Percentiles rank a stretch among this genome's conserved stretches.
Evolutionary conservation across 164 flowering plant genomes (phyloP).

Genomic region (Tetrastigma voinierianum): DNA sequence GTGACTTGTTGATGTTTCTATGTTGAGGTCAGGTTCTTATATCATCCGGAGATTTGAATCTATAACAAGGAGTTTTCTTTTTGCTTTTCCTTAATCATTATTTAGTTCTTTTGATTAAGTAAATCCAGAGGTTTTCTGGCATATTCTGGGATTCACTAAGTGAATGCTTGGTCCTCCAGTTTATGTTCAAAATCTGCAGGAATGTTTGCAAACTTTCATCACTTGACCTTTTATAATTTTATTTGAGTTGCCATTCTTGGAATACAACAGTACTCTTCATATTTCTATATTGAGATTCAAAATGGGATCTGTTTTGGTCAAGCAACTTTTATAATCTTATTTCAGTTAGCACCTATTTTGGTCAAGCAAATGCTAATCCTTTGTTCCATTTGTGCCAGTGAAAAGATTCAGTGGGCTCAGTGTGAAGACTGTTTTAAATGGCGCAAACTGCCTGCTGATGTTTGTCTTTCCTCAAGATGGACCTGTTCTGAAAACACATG

Average conservation of each 20-base stretch:
- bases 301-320: no score
- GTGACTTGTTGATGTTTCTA: background rate
- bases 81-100: background rate
- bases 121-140: no score
- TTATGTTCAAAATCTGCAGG: no score
- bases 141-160: no score
- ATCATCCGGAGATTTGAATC: background rate
- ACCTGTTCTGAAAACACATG: conserved; percentile 65
- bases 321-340: no score
- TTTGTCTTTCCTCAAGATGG: conserved; percentile 62
- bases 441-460: conserved; percentile 56
- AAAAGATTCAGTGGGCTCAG: conserved; percentile 62
- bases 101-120: background rate
- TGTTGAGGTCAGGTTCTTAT: background rate
- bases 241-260: no score
- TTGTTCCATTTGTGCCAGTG: conserved; percentile 25
- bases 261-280: no score
- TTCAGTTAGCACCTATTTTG: no score
- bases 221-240: no score
- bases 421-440: conserved; percentile 71
- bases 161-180: no score
- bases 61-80: background rate
- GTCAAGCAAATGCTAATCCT: conserved; percentile 6
- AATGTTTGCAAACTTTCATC: no score
- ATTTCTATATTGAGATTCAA: no score